Conservation (phyloP, 2,329 filamentous ascomycete species). For the Nothopassalora personata region DNA sequence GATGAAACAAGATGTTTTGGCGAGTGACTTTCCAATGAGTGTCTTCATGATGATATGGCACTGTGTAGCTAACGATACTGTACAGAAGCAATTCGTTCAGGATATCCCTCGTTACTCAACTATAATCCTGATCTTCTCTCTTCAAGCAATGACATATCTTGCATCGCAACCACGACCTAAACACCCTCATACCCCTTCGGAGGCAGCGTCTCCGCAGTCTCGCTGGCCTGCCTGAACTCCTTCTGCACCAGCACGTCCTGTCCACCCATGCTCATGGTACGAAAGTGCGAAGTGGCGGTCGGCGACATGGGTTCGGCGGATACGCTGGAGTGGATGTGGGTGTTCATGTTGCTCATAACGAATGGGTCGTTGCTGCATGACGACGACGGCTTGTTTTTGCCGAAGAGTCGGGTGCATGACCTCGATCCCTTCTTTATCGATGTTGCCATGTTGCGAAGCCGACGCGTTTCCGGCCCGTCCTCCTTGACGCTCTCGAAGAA, state of each 20-base stretch:
- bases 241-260: slow-evolving; percentile 23
- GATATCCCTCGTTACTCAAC: background rate
- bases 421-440: slow-evolving; percentile 4
- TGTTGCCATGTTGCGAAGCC: background rate
- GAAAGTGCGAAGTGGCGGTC: slow-evolving; percentile 8
- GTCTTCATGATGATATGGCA: background rate
- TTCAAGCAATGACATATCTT: background rate
- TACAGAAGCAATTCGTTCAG: background rate
- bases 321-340: slow-evolving; percentile 10
- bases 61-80: background rate
- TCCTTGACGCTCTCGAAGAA: slow-evolving; percentile 23
- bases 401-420: slow-evolving; percentile 9
- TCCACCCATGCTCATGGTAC: slow-evolving; percentile 9
- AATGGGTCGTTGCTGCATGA: slow-evolving; percentile 12
- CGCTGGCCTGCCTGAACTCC: slow-evolving; percentile 27
- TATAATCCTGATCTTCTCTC: background rate
- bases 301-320: slow-evolving; percentile 16
- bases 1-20: too few species aligned
- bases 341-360: slow-evolving; percentile 8
- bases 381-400: background rate
- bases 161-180: background rate
- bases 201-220: slow-evolving; percentile 18
- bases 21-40: background rate
- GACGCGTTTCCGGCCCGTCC: slow-evolving; percentile 2
- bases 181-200: slow-evolving; percentile 12